A percentile compares a stretch with the other conserved stretches of the same genome.
These are phyloP conservation scores for Fraxinus latifolia DNA, from an alignment of 305 asterid genomes.

Conservation along the genomic window DNA sequence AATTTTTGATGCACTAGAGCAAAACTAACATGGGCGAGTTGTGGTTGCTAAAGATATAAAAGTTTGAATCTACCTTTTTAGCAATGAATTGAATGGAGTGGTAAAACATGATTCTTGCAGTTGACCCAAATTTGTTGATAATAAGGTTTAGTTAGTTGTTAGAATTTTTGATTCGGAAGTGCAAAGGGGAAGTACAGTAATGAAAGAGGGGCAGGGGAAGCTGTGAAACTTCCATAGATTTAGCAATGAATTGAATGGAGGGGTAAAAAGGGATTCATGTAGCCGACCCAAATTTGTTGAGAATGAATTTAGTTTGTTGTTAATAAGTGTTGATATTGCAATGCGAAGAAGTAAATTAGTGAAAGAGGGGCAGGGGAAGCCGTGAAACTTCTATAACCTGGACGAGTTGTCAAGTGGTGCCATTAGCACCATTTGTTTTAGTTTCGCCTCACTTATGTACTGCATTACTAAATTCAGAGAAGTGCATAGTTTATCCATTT, in stretches of 20 bases:
- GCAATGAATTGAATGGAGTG: neutral
- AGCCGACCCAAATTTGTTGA: neutral
- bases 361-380: neutral
- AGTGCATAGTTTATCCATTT: neutral
- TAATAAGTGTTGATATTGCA: neutral
- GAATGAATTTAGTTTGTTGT: neutral
- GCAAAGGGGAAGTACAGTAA: neutral
- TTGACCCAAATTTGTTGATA: neutral
- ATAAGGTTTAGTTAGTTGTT: neutral
- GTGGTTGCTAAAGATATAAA: neutral
- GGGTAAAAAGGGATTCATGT: neutral
- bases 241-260: neutral
- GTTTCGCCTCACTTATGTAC: neutral
- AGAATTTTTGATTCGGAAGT: neutral
- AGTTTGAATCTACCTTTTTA: neutral
- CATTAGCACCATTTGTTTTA: neutral
- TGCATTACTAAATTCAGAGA: neutral
- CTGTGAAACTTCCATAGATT: neutral
- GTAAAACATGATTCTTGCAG: neutral
- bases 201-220: neutral
- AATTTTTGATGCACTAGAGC: neutral
- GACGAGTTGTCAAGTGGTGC: neutral
- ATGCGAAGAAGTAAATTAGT: neutral
- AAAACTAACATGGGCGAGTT: neutral
- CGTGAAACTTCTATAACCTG: neutral